Evolutionary conservation across 1,139 yeast genomes (phyloP), one percentile per base, ranked within the genome.

Genomic region (Candida dubliniensis): DNA sequence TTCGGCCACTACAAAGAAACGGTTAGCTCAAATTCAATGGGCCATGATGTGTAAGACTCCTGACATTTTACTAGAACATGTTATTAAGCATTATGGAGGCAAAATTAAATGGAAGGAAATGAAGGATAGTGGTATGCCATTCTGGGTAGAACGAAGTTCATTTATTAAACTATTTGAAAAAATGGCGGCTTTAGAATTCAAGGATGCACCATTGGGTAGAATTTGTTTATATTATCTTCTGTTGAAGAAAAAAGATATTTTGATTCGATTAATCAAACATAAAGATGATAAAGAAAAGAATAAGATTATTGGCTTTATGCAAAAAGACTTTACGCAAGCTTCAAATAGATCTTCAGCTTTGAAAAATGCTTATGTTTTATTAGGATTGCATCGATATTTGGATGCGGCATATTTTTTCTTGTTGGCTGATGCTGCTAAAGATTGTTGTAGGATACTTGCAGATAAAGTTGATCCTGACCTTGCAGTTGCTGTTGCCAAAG

Each of bases 381-480:
- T 93, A 49, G 90, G 98, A 45, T 88, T 89, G 57, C 99, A 90
- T 60, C 70, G 98, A 36, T 88, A 77, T 57, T 66, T 79, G 58
- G 95, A 91, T 63, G 95, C 98, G 0, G 97, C 98, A 0, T 83
- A 86, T 30, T 91, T 93, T 60, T 93, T 93, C 63, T 65, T 93
- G 32, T 71, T 93, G n/a, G 96, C 87, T 0, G 93, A 77, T 44
- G 72, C 89, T 1, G 66, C 88, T 14, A 77, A 77, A 44, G 99
- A 93, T 62, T 83, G 91, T 45, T 85, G 87, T 35, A 81, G 77
- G 58, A 91, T 89, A 0, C 59, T 93, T 33, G 76, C 86, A 23
- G 79, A 72, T 42, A 85, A 89, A 57, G 63, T 88, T 1, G 96
- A 91, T 59, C 53, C 82, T 8, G 79, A 82, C 37, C 68, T 93